Evolutionary conservation across 495 filamentous ascomycete genomes (phyloP), one percentile per base, ranked within the genome.

Genomic region (Aspergillus cristatus): DNA sequence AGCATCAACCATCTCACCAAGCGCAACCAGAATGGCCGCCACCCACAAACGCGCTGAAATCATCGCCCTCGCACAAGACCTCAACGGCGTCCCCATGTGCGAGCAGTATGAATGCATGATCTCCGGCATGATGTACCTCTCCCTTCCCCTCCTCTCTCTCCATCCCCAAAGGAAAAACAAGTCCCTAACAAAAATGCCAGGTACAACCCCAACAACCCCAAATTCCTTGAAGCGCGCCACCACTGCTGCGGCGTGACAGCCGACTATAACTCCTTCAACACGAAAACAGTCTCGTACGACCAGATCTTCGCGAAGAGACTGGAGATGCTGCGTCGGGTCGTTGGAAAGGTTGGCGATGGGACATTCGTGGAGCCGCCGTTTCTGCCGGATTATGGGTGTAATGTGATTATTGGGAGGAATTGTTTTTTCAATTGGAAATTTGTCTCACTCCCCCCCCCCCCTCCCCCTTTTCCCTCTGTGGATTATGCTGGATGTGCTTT

Each of bases 31-130:
- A 35, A 62, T 66, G 59, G 68, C 70, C 12, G 52, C 58, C 11
- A 47, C 45, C 2, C 48, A 59, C 32, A 73, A 73, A 52, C 47
- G 65, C 18, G 45, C 55, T 2, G 63, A 66, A n/a, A 51, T 63
- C n/a, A 62, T 76, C 32, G 60, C 55, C 25, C 43, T 62, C 24
- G 65, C 72, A 14, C 64, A 51, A 18, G 45, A 35, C n/a, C 51
- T 76, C 6, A 36, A 51, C 26, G 44, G 65, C 20, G 48, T 67
- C 0, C 64, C 64, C 2, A 58, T 63, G 59, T 62, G 69, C 34
- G 65, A 71, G 8, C 65, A 74, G 29, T 73, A 71, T 35, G 70
- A 73, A 45, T 60, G 65, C 13, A 75, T 75, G 71, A 67, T 74
- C 26, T 72, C 69, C 0, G 69, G 70, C 1, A 71, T 73, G 68